These are phyloP conservation scores for Vaccinium darrowii DNA, from an alignment of 148 eudicot species.

Conservation along the genomic window DNA sequence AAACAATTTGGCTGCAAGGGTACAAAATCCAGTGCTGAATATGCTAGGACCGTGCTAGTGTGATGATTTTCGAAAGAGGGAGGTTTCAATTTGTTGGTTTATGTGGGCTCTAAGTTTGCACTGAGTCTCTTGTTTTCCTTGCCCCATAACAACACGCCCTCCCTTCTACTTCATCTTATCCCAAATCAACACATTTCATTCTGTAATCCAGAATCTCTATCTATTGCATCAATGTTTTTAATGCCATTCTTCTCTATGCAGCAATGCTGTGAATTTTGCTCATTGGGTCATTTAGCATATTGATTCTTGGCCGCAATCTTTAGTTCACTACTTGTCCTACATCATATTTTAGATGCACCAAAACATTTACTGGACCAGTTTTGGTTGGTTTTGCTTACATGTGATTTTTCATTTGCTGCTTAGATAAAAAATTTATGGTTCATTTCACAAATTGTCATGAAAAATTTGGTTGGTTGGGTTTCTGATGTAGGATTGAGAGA, in stretches of 20 bases:
- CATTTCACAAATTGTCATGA: neutral
- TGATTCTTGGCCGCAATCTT: too few species aligned
- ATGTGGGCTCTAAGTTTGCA: neutral
- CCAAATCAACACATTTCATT: neutral
- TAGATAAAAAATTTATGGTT: neutral
- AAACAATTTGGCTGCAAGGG: neutral
- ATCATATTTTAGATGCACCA: too few species aligned
- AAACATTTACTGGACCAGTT: neutral
- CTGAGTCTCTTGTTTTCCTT: neutral
- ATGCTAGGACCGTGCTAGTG: neutral
- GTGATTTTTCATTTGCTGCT: neutral
- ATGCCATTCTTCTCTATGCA: neutral
- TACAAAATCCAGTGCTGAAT: neutral
- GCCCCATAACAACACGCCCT: slow-evolving; percentile 1
- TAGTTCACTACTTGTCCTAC: too few species aligned
- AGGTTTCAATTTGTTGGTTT: neutral
- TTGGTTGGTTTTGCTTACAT: neutral
- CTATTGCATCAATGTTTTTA: neutral
- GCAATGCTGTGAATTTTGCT: too few species aligned
- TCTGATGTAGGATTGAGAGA: neutral
- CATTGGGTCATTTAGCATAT: neutral
- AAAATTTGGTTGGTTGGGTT: neutral
- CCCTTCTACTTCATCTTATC: neutral
- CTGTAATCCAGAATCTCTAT: neutral
- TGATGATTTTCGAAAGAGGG: neutral